A percentile compares a stretch with the other conserved stretches of the same genome.
Conservation (phyloP, 1,284 basidiomycete species). For the Schizophyllum commune region DNA sequence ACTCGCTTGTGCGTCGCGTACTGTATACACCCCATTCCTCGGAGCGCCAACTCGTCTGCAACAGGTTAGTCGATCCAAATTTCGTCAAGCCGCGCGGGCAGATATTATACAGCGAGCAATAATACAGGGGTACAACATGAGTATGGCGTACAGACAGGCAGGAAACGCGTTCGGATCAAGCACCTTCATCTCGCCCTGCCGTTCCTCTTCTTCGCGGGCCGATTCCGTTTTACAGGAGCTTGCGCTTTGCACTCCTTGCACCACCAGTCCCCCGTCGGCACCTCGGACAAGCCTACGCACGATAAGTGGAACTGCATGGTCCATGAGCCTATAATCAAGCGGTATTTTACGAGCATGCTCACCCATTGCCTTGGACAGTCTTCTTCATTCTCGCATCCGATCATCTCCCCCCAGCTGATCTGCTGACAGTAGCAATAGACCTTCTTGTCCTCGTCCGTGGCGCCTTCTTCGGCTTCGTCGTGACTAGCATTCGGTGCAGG, state of each 20-base stretch:
- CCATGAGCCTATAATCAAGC: neutral
- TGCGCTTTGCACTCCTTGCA: neutral
- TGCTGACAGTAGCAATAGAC: constrained; percentile 88
- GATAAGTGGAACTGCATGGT: neutral
- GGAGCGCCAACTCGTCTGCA: neutral
- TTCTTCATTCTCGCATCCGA: constrained; percentile 89
- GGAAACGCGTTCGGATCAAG: neutral
- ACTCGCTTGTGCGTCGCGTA: neutral
- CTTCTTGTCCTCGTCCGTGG: constrained; percentile 62
- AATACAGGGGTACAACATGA: neutral
- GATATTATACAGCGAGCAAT: too few species aligned
- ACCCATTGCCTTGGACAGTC: constrained; percentile 94
- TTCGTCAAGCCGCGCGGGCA: too few species aligned
- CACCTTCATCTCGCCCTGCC: neutral
- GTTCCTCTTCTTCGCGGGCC: neutral
- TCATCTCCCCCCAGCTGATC: constrained; percentile 93
- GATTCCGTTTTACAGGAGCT: neutral
- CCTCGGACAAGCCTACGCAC: neutral
- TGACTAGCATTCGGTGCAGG: constrained; percentile 12
- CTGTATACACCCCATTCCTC: neutral
- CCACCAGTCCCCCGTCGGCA: neutral
- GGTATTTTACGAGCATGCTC: neutral
- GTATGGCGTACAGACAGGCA: neutral
- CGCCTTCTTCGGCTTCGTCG: constrained; percentile 35
- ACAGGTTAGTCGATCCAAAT: too few species aligned